phyloP scores from a whole-genome alignment of 164 flowering plant species.

The Berberis thunbergii region DNA sequence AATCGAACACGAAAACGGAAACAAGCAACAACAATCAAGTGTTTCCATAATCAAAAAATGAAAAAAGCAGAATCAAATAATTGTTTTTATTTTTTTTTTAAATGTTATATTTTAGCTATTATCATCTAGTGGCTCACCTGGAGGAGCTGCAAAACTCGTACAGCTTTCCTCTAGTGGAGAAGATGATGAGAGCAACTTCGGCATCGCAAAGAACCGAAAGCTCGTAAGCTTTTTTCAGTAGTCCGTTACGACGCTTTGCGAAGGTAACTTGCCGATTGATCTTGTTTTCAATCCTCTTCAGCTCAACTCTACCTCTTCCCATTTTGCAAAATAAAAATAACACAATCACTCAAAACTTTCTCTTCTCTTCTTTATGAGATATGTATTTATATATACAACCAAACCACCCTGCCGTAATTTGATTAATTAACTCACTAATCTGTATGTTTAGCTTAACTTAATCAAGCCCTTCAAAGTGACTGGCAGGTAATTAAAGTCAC shows the following conservation, averaged over 20 bases:
- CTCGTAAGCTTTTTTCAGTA: constrained; percentile 90
- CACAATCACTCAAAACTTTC: not conserved
- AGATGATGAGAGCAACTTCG: constrained; percentile 86
- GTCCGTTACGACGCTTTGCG: constrained; percentile 80
- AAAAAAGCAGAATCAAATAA: too few species aligned
- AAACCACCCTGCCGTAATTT: too few species aligned
- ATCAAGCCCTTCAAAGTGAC: too few species aligned
- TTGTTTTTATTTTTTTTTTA: too few species aligned
- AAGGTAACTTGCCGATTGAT: constrained; percentile 86
- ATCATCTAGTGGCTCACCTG: constrained; percentile 39
- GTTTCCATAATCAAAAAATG: too few species aligned
- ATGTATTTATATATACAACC: too few species aligned
- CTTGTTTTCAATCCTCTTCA: constrained; percentile 95
- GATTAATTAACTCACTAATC: too few species aligned
- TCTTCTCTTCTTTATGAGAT: too few species aligned
- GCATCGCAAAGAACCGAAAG: constrained; percentile 84
- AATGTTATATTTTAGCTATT: constrained; percentile 1
- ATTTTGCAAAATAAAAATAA: constrained; percentile 17
- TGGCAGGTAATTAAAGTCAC: not conserved
- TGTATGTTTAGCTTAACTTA: too few species aligned
- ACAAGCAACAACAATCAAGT: too few species aligned
- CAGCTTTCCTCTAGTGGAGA: constrained; percentile 86
- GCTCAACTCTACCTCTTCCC: constrained; percentile 91
- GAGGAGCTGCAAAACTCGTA: constrained; percentile 82
- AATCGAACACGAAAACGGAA: too few species aligned